These are phyloP conservation scores for Myochromella boudieri DNA, from an alignment of 768 basidiomycete genomes.

Conservation along the genomic window DNA sequence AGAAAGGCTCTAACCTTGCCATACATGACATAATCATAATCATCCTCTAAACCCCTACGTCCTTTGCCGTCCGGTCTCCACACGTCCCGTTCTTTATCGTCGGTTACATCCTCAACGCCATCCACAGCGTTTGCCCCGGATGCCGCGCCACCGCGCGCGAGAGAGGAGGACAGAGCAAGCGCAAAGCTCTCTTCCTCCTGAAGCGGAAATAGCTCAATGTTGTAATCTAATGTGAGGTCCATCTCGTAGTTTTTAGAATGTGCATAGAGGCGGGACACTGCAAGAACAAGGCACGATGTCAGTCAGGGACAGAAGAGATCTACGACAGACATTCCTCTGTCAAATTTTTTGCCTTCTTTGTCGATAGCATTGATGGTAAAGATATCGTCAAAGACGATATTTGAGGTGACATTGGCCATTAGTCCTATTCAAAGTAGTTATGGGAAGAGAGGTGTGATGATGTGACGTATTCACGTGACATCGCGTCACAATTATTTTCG, in stretches of 20 bases:
- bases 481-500: too few relatives aligned
- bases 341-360: constrained; percentile 96
- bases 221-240: constrained; percentile 92
- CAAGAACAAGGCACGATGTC: constrained; percentile 2
- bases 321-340: constrained; percentile 68
- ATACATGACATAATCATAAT: constrained; percentile 99
- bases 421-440: too few relatives aligned
- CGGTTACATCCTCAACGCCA: constrained; percentile 46
- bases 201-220: constrained; percentile 86
- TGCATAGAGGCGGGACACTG: constrained; percentile 90
- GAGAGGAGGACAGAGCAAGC: constrained; percentile 81
- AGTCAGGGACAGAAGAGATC: not conserved
- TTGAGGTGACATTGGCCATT: constrained; percentile 63
- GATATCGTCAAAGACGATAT: constrained; percentile 90
- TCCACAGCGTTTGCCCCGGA: constrained; percentile 46
- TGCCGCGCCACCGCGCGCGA: constrained; percentile 55
- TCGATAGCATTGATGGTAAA: constrained; percentile 85
- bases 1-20: constrained; percentile 69
- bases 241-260: constrained; percentile 91
- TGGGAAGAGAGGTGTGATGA: constrained; percentile 9
- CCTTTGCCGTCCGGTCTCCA: constrained; percentile 89
- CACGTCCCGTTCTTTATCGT: constrained; percentile 74
- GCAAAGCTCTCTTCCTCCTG: constrained; percentile 69
- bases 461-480: constrained; percentile 12
- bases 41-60: constrained; percentile 81